Base-by-base conservation (phyloP, 2,329 filamentous ascomycete genomes). In the Pyricularia grisea region DNA sequence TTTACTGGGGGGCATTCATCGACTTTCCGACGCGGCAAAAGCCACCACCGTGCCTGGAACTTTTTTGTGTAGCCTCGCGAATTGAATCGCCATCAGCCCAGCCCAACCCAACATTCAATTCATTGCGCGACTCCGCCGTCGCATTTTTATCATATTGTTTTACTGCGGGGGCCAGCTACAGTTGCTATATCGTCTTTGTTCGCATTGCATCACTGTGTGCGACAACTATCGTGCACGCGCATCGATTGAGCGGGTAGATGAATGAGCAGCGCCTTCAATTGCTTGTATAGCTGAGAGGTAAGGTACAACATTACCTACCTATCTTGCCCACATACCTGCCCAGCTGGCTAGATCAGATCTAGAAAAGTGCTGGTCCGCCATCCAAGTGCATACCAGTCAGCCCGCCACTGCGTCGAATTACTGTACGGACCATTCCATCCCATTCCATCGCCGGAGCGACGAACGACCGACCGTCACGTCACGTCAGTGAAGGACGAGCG, bases 41-140 rank as follows among this genome's bases (percentile, higher is more conserved):
- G 60, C 60, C 60, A 63, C 60, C 60, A 63, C 60, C 60, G 58
- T 63, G 60, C 60, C 17, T 63, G 60, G 23, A 63, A 63, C 60
- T 63, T 63, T 63, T 63, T 28, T 63, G 60, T 63, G 60, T 63
- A 63, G 60, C 60, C 60, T 63, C 28, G 60, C 60, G 60, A 27
- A 63, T 63, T 17, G 25, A 61, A 63, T 63, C 60, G 27, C 60
- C 60, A 63, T 63, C 60, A 63, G 60, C 60, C 31, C 33, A 33
- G 17, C 27, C 33, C 30, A 28, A 33, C 50, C 12, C 23, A 67
- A 55, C 23, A 27, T 67, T 36, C 65, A 55, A 50, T 67, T 20
- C 36, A 67, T 36, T 55, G 60, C 60, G 60, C 60, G 20, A 63
- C 25, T 28, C 14, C 60, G 28, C 25, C 28, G 60, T 63, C 27